These are phyloP conservation scores for Phyllosticta ampelicida DNA, from an alignment of 2,329 filamentous ascomycete species.

Conservation along the genomic window DNA sequence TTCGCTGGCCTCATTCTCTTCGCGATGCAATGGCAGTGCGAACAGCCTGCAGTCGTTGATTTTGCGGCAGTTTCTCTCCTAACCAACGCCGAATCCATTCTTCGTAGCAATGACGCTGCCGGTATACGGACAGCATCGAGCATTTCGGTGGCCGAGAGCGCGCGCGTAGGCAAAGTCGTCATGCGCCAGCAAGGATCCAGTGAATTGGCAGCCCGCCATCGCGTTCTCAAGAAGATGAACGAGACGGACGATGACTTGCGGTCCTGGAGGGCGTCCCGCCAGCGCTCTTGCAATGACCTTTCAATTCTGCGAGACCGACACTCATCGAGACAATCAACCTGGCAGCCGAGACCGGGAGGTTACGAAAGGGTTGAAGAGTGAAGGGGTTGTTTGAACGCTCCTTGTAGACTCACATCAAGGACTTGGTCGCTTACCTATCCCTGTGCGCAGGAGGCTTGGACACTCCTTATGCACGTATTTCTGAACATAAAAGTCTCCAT, in stretches of 20 bases:
- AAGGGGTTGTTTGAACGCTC: background rate
- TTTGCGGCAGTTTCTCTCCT: background rate
- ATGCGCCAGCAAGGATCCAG: conserved; percentile 2
- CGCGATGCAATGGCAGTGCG: background rate
- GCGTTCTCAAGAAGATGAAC: background rate
- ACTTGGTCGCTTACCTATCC: too few relatives aligned
- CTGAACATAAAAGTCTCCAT: too few relatives aligned
- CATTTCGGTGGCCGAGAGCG: background rate
- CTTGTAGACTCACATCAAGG: too few relatives aligned
- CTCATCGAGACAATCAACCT: background rate
- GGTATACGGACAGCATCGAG: background rate
- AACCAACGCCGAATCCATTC: background rate
- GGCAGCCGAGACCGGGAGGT: background rate
- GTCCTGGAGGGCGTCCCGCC: background rate
- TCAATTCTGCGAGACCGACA: background rate
- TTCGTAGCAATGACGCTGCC: background rate
- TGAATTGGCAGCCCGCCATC: background rate
- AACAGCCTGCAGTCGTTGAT: background rate
- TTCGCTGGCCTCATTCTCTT: background rate
- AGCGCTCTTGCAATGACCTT: background rate
- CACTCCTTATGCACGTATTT: too few relatives aligned
- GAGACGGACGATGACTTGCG: background rate
- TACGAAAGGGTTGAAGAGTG: background rate
- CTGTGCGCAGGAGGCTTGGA: too few relatives aligned
- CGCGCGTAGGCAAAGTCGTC: background rate